Evolutionary conservation across 768 basidiomycete species (phyloP).

Genomic region (Agrocybe pediades): DNA sequence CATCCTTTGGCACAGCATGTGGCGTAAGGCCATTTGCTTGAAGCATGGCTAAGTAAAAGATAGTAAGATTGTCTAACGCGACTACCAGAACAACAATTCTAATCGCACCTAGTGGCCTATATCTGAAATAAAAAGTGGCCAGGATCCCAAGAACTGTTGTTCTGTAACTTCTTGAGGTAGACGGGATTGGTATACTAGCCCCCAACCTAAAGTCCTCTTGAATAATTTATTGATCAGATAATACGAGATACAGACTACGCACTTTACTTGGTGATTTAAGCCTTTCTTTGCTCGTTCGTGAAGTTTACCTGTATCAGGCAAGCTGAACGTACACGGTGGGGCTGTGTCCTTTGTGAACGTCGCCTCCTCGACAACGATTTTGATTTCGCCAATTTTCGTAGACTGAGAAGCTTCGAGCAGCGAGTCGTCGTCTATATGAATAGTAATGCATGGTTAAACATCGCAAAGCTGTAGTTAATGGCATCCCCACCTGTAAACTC

Average conservation of each 20-base stretch:
- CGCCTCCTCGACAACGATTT: not conserved
- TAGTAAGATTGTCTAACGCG: not conserved
- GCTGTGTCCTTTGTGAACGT: not conserved
- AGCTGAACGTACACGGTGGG: not conserved
- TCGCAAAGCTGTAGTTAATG: not conserved
- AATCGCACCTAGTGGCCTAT: constrained; percentile 2
- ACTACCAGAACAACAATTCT: not conserved
- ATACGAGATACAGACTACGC: not conserved
- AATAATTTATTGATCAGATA: not conserved
- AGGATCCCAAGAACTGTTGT: not conserved
- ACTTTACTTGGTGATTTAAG: constrained; percentile 3
- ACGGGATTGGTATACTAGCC: not conserved
- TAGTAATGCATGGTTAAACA: not conserved
- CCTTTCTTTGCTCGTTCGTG: constrained; percentile 7
- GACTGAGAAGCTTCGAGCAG: not conserved
- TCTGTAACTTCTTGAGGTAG: not conserved
- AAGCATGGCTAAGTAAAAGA: constrained; percentile 4
- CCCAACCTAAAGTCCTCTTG: not conserved
- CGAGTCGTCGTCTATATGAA: not conserved
- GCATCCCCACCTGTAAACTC: not conserved
- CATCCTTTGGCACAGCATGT: not conserved
- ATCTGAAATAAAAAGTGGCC: constrained; percentile 3
- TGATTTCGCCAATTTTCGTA: constrained; percentile 4
- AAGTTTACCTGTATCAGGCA: not conserved
- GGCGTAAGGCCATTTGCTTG: constrained; percentile 6